Percentiles rank a stretch among this genome's conserved stretches.
Conservation (phyloP, 2,329 filamentous ascomycete species). For the Blastomyces parvus region DNA sequence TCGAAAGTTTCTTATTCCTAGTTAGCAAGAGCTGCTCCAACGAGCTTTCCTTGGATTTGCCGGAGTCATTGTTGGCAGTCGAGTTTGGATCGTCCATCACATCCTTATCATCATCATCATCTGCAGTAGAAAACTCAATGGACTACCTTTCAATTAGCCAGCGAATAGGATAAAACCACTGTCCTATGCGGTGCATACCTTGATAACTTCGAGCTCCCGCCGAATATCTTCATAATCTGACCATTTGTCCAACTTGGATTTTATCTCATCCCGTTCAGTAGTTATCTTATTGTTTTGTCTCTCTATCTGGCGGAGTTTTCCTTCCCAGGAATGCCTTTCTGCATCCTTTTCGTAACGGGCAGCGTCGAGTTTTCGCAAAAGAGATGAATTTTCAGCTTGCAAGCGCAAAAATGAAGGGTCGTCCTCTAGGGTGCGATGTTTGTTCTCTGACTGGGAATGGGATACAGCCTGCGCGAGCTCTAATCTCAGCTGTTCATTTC, state of each 20-base stretch:
- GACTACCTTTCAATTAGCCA: slow-evolving; percentile 42
- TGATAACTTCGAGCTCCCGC: slow-evolving; percentile 89
- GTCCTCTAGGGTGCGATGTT: slow-evolving; percentile 62
- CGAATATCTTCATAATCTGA: slow-evolving; percentile 94
- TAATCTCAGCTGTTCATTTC: slow-evolving; percentile 85
- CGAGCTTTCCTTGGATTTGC: slow-evolving; percentile 61
- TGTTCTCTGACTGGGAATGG: slow-evolving; percentile 51
- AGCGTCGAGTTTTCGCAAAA: slow-evolving; percentile 80
- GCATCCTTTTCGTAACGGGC: slow-evolving; percentile 74
- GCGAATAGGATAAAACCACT: background rate
- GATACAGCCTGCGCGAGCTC: slow-evolving; percentile 86
- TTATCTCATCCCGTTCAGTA: slow-evolving; percentile 71
- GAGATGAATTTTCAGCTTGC: slow-evolving; percentile 83
- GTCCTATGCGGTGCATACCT: slow-evolving; percentile 38
- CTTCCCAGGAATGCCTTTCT: slow-evolving; percentile 65
- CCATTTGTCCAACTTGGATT: slow-evolving; percentile 75
- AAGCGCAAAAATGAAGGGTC: slow-evolving; percentile 82
- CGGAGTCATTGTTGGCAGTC: slow-evolving; percentile 39
- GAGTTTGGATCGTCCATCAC: slow-evolving; percentile 26
- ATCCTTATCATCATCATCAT: slow-evolving; percentile 61
- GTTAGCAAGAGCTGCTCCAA: slow-evolving; percentile 84
- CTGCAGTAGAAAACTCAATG: slow-evolving; percentile 86
- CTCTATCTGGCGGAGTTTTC: slow-evolving; percentile 66
- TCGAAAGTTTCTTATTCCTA: slow-evolving; percentile 91
- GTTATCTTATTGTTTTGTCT: slow-evolving; percentile 64